Percentiles rank a stretch among this genome's conserved stretches.
Conservation (phyloP, 1,139 yeast species). For the Nakaseomyces glabratus region DNA sequence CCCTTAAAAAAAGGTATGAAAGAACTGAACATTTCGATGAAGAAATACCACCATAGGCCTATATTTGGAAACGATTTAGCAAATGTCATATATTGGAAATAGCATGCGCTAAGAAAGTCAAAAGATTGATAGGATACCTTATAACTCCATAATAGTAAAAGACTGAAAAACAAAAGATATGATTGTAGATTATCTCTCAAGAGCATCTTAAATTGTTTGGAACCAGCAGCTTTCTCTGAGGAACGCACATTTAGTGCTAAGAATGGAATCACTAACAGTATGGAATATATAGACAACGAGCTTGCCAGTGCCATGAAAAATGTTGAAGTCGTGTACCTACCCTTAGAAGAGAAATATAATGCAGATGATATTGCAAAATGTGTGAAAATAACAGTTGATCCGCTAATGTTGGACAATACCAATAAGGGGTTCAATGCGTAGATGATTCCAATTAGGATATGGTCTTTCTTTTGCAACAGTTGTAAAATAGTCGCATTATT, state of each 20-base stretch:
- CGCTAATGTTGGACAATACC: constrained; percentile 56
- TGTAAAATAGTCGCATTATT: background rate
- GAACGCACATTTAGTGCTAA: constrained; percentile 30
- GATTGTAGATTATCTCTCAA: too few species aligned
- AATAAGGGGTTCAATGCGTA: constrained; percentile 77
- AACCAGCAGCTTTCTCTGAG: too few species aligned
- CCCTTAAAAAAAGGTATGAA: constrained; percentile 78
- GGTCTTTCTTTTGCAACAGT: background rate
- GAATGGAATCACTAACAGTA: constrained; percentile 51
- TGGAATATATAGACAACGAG: constrained; percentile 55
- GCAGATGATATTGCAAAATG: constrained; percentile 49
- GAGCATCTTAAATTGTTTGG: too few species aligned
- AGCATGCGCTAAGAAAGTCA: background rate
- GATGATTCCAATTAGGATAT: constrained; percentile 37
- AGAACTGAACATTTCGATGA: constrained; percentile 88
- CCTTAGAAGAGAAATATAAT: constrained; percentile 38
- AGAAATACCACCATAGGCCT: constrained; percentile 98
- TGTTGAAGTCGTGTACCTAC: constrained; percentile 40
- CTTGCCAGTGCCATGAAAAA: constrained; percentile 53
- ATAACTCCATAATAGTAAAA: constrained; percentile 1
- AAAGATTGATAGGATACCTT: background rate
- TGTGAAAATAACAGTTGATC: constrained; percentile 56
- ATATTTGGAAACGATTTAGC: constrained; percentile 56
- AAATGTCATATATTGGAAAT: constrained; percentile 36
- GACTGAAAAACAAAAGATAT: too few species aligned